Evolutionary conservation across 2,329 filamentous ascomycete genomes (phyloP), one percentile per base, ranked within the genome.

Genomic region (Trichoderma semiorbis): DNA sequence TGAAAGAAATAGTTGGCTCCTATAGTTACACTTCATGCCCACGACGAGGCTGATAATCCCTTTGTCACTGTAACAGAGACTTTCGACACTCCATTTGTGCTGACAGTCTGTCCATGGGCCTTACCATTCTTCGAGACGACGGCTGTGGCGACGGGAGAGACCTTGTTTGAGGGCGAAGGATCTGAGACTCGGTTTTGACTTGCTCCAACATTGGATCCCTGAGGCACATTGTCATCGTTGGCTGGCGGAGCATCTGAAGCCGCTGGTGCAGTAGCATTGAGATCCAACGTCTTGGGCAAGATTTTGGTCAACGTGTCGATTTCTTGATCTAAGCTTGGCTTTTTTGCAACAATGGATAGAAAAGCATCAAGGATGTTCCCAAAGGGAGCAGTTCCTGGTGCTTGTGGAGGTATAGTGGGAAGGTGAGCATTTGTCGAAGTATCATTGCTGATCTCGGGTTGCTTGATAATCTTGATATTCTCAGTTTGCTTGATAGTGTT

Each of bases 301-400:
- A 55, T 62, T 4, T 58, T 12, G 6, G 71, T 21, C 16, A 71
- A 10, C 1, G 63, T 55, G 3, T 66, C 50, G 18, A 58, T 39
- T 11, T 72, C 66, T 16, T 57, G 66, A 3, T 50, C 65, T 2
- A 55, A 26, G 2, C 18, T 70, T 8, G 61, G 53, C 32, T 67
- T 71, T 24, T 64, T 63, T 12, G 55, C 53, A 8, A 73, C 26
- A 11, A 77, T 61, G 14, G 74, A 69, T 26, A 75, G 75, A 53
- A 78, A 76, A 0, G 72, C 74, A 5, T 72, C 73, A 8, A 76
- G 66, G 11, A 79, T 73, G 10, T 74, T 70, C 2, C 55, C 73
- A 8, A 30, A 14, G 1, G 24, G 16, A 11, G 21, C 18, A 16
- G 11, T 28, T 8, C 36, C 43, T 4, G 73, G 32, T 12, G 26